phyloP scores from a whole-genome alignment of 768 basidiomycete species.

The Pleurotus salmoneostramineus region DNA sequence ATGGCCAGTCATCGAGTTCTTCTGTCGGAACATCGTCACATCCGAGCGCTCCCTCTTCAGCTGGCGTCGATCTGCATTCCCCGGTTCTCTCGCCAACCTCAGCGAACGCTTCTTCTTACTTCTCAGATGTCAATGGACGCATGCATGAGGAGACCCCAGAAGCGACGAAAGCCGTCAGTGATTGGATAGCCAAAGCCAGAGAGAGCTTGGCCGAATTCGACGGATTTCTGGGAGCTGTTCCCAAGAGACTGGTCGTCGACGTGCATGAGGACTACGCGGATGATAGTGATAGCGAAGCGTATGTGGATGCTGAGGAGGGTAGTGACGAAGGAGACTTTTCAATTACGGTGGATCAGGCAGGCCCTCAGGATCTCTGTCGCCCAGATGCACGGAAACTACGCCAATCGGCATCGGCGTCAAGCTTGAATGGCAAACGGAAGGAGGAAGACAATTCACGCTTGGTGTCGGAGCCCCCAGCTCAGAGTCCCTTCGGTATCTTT shows the following conservation, averaged over 20 bases:
- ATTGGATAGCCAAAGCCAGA: conserved; percentile 76
- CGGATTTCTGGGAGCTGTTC: conserved; percentile 55
- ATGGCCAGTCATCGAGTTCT: conserved; percentile 16
- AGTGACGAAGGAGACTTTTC: conserved; percentile 34
- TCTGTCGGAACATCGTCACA: conserved; percentile 9
- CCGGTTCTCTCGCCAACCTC: conserved; percentile 34
- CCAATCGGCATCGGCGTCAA: conserved; percentile 35
- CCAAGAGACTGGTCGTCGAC: conserved; percentile 41
- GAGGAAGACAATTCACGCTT: not conserved
- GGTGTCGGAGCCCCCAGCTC: not conserved
- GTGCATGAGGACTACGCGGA: conserved; percentile 42
- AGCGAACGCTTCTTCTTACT: conserved; percentile 21
- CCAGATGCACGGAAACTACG: conserved; percentile 14
- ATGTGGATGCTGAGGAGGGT: conserved; percentile 41
- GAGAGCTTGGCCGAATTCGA: conserved; percentile 67
- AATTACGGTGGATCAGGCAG: conserved; percentile 34
- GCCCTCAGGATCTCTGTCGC: conserved; percentile 12
- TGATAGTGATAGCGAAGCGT: conserved; percentile 34
- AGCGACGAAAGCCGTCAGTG: conserved; percentile 56
- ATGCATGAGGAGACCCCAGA: conserved; percentile 26
- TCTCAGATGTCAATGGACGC: conserved; percentile 18
- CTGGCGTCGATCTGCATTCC: conserved; percentile 21
- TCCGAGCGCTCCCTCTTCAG: conserved; percentile 19
- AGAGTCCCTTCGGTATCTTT: conserved; percentile 69
- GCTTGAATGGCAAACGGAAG: conserved; percentile 30